Conservation (phyloP, 78 protist species). For the Tieghemostelium lacteum region DNA sequence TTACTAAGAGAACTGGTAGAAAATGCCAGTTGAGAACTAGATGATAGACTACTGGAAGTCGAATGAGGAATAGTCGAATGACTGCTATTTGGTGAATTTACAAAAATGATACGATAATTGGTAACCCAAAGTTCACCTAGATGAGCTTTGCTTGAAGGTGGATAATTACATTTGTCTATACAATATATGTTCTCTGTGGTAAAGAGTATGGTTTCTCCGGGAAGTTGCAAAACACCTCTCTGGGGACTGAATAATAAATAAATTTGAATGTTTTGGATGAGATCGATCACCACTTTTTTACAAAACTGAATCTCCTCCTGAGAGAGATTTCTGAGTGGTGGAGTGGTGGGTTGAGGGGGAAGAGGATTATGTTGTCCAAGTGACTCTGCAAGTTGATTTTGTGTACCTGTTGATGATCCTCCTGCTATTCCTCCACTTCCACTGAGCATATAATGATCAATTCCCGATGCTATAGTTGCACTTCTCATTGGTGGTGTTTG, state of each 20-base stretch:
- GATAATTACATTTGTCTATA: conserved; percentile 64
- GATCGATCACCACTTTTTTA: conserved; percentile 56
- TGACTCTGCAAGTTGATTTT: no score
- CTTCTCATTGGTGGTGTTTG: background rate
- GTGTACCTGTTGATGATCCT: no score
- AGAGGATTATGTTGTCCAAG: no score
- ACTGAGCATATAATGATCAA: background rate
- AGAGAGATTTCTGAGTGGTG: no score
- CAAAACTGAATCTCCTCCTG: conserved; percentile 29
- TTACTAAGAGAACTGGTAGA: background rate
- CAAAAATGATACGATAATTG: conserved; percentile 52
- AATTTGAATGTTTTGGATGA: conserved; percentile 50
- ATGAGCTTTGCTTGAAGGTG: conserved; percentile 52
- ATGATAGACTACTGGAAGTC: conserved; percentile 26
- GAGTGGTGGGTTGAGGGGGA: no score
- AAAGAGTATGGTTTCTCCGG: conserved; percentile 29
- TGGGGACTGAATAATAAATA: conserved; percentile 63
- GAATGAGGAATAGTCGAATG: conserved; percentile 7
- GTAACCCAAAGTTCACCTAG: conserved; percentile 73
- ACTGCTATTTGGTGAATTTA: conserved; percentile 26
- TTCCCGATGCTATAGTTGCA: background rate
- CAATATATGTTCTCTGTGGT: conserved; percentile 56
- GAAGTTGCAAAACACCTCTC: conserved; percentile 30
- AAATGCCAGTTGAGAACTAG: background rate
- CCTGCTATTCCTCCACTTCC: background rate